Evolutionary conservation across 2,329 filamentous ascomycete genomes (phyloP), one percentile per base, ranked within the genome.

Genomic region (Aspergillus caelatus): DNA sequence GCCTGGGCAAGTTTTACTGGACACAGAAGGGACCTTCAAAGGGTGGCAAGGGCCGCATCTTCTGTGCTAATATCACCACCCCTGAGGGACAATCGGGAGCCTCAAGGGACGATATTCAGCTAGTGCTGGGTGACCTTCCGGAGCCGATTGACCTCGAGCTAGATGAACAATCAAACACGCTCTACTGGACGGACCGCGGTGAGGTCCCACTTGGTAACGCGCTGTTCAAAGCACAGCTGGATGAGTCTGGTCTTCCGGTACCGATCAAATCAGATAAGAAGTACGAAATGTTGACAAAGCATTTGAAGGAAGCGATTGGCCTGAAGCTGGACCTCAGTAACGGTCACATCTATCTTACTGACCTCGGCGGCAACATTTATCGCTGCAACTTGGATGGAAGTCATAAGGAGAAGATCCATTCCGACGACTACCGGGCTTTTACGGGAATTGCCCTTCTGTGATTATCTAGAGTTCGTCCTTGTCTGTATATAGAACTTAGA

Each of bases 151-250:
- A 89, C 66, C 73, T 89, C 0, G 85, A 86, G 36, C 68, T 88
- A 1, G 84, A 88, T 19, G 78, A 80, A 14, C 73, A 77, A 0
- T 70, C 71, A 3, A 70, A 79, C 32, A 76, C 71, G 1, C 74
- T 89, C 30, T 89, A 86, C 71, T 89, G 86, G 87, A 88, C 86
- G 0, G 87, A 89, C 66, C 78, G 87, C 0, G 87, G 86, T 4
- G 86, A 89, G 65, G 72, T 83, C 1, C 86, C 86, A 0, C 70
- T 74, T 10, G 86, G 86, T 0, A 87, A 86, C 69, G 81, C 81
- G 12, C 65, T 89, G 62, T 86, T 87, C 69, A 72, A 78, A 7
- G 52, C 52, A 36, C 52, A 21, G 19, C 19, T 54, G 52, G 11
- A 54, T 23, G 19, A 23, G 32, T 54, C 30, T 23, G 56, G 56